Evolutionary conservation across 306 rosid species (phyloP), one percentile per base, ranked within the genome.

Genomic region (Ziziphus jujuba): DNA sequence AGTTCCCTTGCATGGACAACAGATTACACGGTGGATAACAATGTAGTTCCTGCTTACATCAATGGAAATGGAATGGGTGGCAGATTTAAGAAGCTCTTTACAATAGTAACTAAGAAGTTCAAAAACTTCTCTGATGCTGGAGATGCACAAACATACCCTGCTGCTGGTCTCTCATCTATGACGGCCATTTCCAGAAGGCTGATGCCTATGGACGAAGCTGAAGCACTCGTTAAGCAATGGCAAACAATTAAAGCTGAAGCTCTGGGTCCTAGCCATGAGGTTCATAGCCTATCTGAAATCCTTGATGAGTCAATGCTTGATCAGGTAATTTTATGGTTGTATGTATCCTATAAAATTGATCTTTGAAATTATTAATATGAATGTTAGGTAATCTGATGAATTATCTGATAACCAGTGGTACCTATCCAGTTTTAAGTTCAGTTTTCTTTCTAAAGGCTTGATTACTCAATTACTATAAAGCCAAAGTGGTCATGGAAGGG

Each of bases 251-350:
- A 95, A 80, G 95, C 92, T 56, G 88, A 90, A 78, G 99, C 96
- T 85, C 73, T 95, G 87, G 99, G 99, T 36, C 92, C 99, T 68
- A 74, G 76, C 72, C 88, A 95, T 82, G 80, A 84, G 82, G 82
- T 82, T 64, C 65, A 80, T 75, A 74, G 61, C 71, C 95, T 95
- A 56, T 56, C 75, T 71, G 83, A 88, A 59, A 85, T 95, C 79
- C 99, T 95, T 63, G 99, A 84, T 14, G 95, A 87, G 71, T 73
- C 97, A 12, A 95, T 95, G 99, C 97, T 90, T 84, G 80, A 75
- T 74, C 96, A 95, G 98, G 98, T 93, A 83, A 22, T 38, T 65
- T 47, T 70, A 66, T 66, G 72, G 23, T 33, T 19, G 70, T 67
- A 24, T 48, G 11, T 28, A 45, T 48, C 57, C 4, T 59, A 31